Conservation (phyloP, 163 green algal genomes). For the Scenedesmus sp. region DNA sequence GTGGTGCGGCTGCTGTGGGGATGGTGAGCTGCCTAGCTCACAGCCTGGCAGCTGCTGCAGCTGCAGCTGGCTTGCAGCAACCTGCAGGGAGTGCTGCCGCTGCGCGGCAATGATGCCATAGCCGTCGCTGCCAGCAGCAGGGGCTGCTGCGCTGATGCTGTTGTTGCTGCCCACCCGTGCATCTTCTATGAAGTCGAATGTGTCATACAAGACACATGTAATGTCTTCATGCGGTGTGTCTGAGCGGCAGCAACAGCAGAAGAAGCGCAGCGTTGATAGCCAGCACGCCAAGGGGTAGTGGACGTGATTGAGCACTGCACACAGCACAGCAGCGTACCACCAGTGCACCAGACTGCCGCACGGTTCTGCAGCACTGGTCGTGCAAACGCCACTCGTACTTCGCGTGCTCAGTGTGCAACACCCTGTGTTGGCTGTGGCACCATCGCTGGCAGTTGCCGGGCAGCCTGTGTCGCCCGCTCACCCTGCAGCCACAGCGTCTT, state of each 20-base stretch:
- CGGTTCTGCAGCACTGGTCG: not conserved
- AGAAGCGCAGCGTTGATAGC: not conserved
- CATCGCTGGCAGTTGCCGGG: not conserved
- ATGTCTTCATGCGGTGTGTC: conserved; percentile 96
- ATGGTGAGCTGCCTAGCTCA: not conserved
- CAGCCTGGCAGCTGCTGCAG: not conserved
- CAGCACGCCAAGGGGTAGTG: no score
- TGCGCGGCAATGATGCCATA: conserved; percentile 17
- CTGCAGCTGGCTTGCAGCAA: not conserved
- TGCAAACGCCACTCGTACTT: not conserved
- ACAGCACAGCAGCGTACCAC: not conserved
- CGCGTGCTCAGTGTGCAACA: not conserved
- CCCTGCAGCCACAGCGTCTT: conserved; percentile 93
- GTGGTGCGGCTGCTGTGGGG: not conserved
- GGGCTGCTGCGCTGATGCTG: not conserved
- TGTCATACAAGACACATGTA: conserved; percentile 92
- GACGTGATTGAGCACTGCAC: not conserved
- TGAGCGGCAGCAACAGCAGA: conserved; percentile 54
- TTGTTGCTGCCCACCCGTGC: conserved; percentile 42
- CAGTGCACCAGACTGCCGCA: not conserved
- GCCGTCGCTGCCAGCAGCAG: not conserved
- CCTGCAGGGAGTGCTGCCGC: not conserved
- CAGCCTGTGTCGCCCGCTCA: conserved; percentile 44
- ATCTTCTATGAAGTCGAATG: conserved; percentile 95
- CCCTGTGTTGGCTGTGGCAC: not conserved